Conservation (phyloP, 2,329 filamentous ascomycete genomes). For the Atkinsonella hypoxylon region DNA sequence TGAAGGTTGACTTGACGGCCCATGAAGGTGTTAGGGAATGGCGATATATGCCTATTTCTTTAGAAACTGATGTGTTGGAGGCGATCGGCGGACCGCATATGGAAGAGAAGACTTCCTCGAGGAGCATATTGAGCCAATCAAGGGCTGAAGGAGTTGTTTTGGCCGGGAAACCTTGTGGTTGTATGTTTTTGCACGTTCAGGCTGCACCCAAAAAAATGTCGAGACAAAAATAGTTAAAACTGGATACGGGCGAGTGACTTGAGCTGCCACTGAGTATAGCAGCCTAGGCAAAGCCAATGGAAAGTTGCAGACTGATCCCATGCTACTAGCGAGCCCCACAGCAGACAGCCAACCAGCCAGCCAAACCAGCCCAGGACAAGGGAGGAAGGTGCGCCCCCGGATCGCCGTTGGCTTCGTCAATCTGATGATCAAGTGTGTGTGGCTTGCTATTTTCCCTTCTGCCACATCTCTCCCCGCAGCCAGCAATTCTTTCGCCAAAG, state of each 20-base stretch:
- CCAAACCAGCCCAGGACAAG: neutral
- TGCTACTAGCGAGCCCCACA: neutral
- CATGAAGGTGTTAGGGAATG: slow-evolving; percentile 71
- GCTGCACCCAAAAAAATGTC: neutral
- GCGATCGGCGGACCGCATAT: slow-evolving; percentile 45
- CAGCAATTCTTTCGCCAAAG: neutral
- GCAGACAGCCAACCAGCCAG: neutral
- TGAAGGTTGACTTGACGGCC: slow-evolving; percentile 67
- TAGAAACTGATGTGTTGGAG: slow-evolving; percentile 50
- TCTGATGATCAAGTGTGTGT: neutral
- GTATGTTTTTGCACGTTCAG: neutral
- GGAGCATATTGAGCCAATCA: slow-evolving; percentile 32
- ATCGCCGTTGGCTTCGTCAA: neutral
- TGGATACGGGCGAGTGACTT: neutral
- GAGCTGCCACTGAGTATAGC: neutral
- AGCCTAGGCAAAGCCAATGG: neutral
- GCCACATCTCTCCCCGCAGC: neutral
- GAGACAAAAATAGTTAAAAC: neutral
- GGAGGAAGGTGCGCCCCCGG: neutral
- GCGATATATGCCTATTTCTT: slow-evolving; percentile 80
- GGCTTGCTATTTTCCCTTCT: slow-evolving; percentile 1
- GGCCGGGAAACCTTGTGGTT: neutral
- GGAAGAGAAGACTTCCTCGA: slow-evolving; percentile 48
- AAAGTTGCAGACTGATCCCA: neutral
- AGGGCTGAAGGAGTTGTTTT: neutral